Evolutionary conservation across 2,329 filamentous ascomycete species (phyloP).

Genomic region (Pseudomassariella vexata): DNA sequence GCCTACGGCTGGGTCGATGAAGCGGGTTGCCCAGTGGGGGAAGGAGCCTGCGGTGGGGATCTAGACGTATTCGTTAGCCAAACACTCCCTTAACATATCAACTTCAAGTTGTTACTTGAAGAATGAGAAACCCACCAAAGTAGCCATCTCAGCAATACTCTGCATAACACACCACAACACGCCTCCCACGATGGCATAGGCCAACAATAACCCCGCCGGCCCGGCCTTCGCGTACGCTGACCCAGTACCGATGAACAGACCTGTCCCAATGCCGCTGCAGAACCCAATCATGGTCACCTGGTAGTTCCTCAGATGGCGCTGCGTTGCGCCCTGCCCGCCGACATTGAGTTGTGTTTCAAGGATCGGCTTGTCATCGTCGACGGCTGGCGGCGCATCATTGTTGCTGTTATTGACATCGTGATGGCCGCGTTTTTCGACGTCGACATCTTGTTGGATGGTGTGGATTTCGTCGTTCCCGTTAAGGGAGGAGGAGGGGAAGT

Average conservation of each 20-base stretch:
- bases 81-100: neutral
- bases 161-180: slow-evolving; percentile 23
- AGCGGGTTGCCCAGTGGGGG: slow-evolving; percentile 18
- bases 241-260: slow-evolving; percentile 15
- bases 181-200: slow-evolving; percentile 43
- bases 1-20: slow-evolving; percentile 23
- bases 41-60: slow-evolving; percentile 10
- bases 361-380: too few species aligned
- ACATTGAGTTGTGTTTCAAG: slow-evolving; percentile 6
- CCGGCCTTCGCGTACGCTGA: slow-evolving; percentile 19
- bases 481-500: too few species aligned
- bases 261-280: slow-evolving; percentile 9
- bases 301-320: slow-evolving; percentile 8
- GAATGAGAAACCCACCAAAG: slow-evolving; percentile 16
- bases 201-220: slow-evolving; percentile 35
- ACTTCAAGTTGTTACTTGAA: slow-evolving; percentile 7
- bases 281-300: slow-evolving; percentile 11
- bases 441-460: too few species aligned
- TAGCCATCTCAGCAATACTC: slow-evolving; percentile 21
- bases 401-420: too few species aligned
- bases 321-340: slow-evolving; percentile 9
- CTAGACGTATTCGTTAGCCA: slow-evolving; percentile 2
- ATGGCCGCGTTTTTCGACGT: too few species aligned
- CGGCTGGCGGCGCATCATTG: too few species aligned
- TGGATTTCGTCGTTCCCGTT: too few species aligned